These are phyloP conservation scores for Carex kokanica DNA, from an alignment of 176 grass and related monocot species.

Conservation along the genomic window DNA sequence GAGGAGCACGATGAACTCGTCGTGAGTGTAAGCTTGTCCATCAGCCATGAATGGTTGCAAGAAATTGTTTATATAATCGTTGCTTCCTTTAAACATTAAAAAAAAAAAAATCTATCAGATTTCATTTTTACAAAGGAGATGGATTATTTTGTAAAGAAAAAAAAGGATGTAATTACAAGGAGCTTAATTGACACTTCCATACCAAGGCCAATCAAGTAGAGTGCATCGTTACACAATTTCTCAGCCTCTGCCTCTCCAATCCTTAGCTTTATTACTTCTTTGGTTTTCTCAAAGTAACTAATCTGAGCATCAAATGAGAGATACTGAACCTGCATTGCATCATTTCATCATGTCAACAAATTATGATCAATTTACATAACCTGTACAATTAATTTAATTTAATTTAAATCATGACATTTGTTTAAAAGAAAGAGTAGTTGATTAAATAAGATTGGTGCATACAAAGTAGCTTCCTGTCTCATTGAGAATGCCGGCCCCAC, in stretches of 20 bases:
- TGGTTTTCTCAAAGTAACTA: conserved; percentile 56
- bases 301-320: conserved; percentile 93
- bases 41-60: conserved; percentile 86
- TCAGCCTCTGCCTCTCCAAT: conserved; percentile 63
- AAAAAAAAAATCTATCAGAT: neutral
- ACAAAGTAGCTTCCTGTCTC: conserved; percentile 97
- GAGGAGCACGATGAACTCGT: conserved; percentile 72
- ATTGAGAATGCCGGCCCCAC: conserved; percentile 82
- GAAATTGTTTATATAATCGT: conserved; percentile 99
- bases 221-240: conserved; percentile 55
- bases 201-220: conserved; percentile 84
- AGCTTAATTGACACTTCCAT: neutral
- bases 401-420: neutral
- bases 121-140: neutral
- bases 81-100: conserved; percentile 69
- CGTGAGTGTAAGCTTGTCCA: conserved; percentile 63
- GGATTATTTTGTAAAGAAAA: neutral
- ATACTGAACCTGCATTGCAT: conserved; percentile 58
- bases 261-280: conserved; percentile 52
- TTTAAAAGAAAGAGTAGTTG: neutral
- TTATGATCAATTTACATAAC: neutral
- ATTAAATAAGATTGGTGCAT: conserved; percentile 12
- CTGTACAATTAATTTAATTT: neutral
- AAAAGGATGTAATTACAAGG: neutral
- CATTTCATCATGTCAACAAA: neutral